phyloP scores from a whole-genome alignment of 176 grass and related monocot genomes.

The Pontederia crassipes region DNA sequence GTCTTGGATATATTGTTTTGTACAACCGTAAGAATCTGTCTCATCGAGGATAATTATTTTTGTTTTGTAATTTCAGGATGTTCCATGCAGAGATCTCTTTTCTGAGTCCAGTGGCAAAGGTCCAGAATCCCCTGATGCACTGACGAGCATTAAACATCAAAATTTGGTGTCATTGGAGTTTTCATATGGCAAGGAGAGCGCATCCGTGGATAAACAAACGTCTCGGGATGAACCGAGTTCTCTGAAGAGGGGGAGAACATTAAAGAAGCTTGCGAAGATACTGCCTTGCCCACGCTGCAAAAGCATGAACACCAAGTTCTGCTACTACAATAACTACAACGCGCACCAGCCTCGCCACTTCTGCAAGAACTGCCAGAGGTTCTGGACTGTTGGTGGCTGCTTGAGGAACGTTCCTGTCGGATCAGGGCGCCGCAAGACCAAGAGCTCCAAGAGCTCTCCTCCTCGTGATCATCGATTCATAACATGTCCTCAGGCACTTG shows the following conservation, averaged over 20 bases:
- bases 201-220: background rate
- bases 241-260: constrained; percentile 29
- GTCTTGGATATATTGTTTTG: too few relatives aligned
- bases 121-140: constrained; percentile 9
- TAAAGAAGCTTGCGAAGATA: constrained; percentile 90
- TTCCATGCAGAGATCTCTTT: background rate
- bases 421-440: constrained; percentile 86
- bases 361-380: constrained; percentile 99
- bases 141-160: constrained; percentile 3
- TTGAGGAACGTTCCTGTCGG: constrained; percentile 92
- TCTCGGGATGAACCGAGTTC: constrained; percentile 10
- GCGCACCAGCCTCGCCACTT: constrained; percentile 88
- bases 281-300: constrained; percentile 75
- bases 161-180: background rate
- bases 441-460: constrained; percentile 28
- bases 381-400: constrained; percentile 82
- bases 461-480: constrained; percentile 11
- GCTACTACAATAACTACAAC: constrained; percentile 99
- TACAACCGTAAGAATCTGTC: too few relatives aligned
- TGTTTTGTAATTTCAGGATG: too few relatives aligned
- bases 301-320: constrained; percentile 97
- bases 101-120: too few relatives aligned
- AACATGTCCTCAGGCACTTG: constrained; percentile 25
- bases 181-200: background rate
- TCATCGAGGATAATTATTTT: too few relatives aligned